A percentile compares a stretch with the other conserved stretches of the same genome.
These are phyloP conservation scores for Phaseolus coccineus DNA, from an alignment of 331 rosid genomes.

Conservation along the genomic window DNA sequence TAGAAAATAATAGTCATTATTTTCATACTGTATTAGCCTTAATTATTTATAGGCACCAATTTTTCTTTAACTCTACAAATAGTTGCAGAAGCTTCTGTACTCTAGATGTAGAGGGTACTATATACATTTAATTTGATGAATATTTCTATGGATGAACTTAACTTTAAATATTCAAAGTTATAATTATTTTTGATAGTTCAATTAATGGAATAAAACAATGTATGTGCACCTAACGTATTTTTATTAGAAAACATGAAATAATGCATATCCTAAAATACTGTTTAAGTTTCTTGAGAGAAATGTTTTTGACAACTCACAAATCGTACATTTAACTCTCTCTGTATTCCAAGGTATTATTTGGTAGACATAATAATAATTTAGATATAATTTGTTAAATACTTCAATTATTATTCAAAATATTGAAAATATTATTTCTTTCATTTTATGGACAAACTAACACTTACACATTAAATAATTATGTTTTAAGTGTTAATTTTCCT, in stretches of 20 bases:
- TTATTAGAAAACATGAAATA: not conserved
- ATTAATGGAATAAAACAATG: not conserved
- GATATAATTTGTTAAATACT: too few species aligned
- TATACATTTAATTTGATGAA: not conserved
- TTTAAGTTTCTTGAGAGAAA: not conserved
- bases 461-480: too few species aligned
- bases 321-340: not conserved
- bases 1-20: too few species aligned
- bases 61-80: not conserved
- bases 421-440: too few species aligned
- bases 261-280: not conserved
- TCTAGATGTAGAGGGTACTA: not conserved
- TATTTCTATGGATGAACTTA: not conserved
- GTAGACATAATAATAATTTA: too few species aligned
- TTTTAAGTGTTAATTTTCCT: too few species aligned
- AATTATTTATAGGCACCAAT: not conserved
- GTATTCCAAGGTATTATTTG: too few species aligned
- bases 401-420: too few species aligned
- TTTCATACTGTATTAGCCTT: too few species aligned
- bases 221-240: not conserved
- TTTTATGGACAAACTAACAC: too few species aligned
- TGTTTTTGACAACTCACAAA: not conserved
- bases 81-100: not conserved
- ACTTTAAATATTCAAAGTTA: not conserved
- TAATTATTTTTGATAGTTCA: not conserved